phyloP scores from a whole-genome alignment of 2,329 filamentous ascomycete species.

The Aureobasidium sp. region DNA sequence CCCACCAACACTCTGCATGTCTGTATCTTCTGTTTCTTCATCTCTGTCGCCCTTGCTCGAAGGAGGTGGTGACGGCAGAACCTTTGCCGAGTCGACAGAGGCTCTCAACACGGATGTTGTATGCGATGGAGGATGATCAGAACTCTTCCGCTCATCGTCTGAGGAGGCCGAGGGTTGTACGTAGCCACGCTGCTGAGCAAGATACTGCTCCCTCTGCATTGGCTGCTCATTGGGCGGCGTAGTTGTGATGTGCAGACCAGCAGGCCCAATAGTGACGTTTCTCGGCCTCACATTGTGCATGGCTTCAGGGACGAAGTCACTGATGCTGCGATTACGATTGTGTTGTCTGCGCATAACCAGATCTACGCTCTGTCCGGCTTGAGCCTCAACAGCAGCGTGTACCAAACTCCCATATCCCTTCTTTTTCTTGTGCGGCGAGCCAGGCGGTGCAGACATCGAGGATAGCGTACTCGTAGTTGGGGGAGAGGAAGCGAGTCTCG shows the following conservation, averaged over 20 bases:
- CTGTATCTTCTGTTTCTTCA: constrained; percentile 44
- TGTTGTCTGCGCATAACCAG: constrained; percentile 35
- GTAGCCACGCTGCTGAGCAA: constrained; percentile 72
- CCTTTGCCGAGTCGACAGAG: constrained; percentile 20
- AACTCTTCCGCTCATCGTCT: background rate
- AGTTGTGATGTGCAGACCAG: constrained; percentile 38
- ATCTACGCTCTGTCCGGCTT: background rate
- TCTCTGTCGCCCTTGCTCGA: constrained; percentile 58
- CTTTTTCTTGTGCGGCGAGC: constrained; percentile 36
- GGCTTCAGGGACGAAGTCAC: constrained; percentile 75
- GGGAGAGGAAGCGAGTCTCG: constrained; percentile 29
- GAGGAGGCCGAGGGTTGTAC: constrained; percentile 35
- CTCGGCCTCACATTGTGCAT: constrained; percentile 60
- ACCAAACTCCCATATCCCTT: constrained; percentile 42
- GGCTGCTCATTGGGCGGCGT: constrained; percentile 46
- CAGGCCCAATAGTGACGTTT: constrained; percentile 62
- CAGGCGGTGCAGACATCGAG: constrained; percentile 21
- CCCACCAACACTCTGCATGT: constrained; percentile 22
- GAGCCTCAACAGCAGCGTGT: constrained; percentile 33
- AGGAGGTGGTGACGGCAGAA: constrained; percentile 68
- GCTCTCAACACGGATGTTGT: constrained; percentile 38
- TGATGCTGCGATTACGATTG: constrained; percentile 72
- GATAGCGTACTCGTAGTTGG: constrained; percentile 23
- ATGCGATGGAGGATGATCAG: constrained; percentile 34
- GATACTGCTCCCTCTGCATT: constrained; percentile 70